These are phyloP conservation scores for Polytolypa hystricis DNA, from an alignment of 2,329 filamentous ascomycete species.

Conservation along the genomic window DNA sequence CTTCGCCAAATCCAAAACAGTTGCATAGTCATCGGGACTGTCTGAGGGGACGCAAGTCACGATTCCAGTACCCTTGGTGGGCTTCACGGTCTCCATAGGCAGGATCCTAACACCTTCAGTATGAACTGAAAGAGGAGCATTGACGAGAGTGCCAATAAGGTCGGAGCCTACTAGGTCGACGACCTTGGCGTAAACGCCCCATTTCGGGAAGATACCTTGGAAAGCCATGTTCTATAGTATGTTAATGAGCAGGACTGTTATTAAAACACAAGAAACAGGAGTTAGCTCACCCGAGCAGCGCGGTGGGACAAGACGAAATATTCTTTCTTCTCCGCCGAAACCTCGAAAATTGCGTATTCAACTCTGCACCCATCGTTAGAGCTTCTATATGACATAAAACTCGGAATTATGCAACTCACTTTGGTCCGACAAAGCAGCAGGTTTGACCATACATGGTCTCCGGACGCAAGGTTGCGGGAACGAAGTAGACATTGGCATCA, in stretches of 20 bases:
- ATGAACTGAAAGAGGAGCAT: constrained; percentile 81
- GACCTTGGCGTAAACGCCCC: constrained; percentile 40
- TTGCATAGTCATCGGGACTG: constrained; percentile 90
- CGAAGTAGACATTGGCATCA: constrained; percentile 71
- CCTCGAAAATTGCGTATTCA: constrained; percentile 78
- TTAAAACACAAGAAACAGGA: too few relatives aligned
- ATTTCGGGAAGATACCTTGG: constrained; percentile 66
- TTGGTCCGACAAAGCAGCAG: constrained; percentile 87
- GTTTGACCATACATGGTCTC: constrained; percentile 99
- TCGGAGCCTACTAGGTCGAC: constrained; percentile 66
- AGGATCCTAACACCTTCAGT: constrained; percentile 74
- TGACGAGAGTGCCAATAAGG: constrained; percentile 69
- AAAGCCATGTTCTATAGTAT: constrained; percentile 98
- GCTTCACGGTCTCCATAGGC: constrained; percentile 88
- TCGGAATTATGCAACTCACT: too few relatives aligned
- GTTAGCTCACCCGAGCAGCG: too few relatives aligned
- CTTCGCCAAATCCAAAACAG: constrained; percentile 75
- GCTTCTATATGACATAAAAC: too few relatives aligned
- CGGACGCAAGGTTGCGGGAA: constrained; percentile 82
- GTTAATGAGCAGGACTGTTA: too few relatives aligned
- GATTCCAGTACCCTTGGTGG: constrained; percentile 90
- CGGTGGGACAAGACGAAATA: constrained; percentile 77
- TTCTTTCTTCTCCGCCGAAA: constrained; percentile 60
- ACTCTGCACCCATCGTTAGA: too few relatives aligned
- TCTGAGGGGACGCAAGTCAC: constrained; percentile 94